Conservation (phyloP, 108 stramenopile genomes). For the Chaetoceros muelleri region DNA sequence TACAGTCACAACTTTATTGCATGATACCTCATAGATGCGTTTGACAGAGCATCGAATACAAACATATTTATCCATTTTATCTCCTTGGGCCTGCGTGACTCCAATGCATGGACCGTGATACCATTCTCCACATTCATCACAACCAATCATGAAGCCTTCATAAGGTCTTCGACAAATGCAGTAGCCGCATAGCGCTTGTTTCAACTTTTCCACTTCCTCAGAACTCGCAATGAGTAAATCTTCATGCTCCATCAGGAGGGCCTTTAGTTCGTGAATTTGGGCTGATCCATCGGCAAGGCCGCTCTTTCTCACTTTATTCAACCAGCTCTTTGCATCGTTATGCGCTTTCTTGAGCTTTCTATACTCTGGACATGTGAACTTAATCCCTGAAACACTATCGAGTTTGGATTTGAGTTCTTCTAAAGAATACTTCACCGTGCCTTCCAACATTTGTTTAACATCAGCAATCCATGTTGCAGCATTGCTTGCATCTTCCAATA, state of each 20-base stretch:
- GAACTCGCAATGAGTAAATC: conserved; percentile 45
- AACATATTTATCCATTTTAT: conserved; percentile 62
- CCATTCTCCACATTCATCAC: conserved; percentile 91
- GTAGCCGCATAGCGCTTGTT: conserved; percentile 60
- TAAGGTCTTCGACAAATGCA: conserved; percentile 87
- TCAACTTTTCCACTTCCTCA: conserved; percentile 50
- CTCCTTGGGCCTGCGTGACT: conserved; percentile 57
- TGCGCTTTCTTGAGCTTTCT: conserved; percentile 39
- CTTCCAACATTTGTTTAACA: conserved; percentile 20
- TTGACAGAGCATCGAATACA: conserved; percentile 61
- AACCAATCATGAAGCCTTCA: conserved; percentile 94
- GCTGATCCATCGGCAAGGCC: conserved; percentile 27
- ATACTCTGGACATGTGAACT: conserved; percentile 37
- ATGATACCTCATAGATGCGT: conserved; percentile 39
- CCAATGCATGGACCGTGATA: conserved; percentile 89
- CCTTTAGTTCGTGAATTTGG: conserved; percentile 25
- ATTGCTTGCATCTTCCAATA: conserved; percentile 30
- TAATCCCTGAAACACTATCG: conserved; percentile 47
- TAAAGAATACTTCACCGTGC: conserved; percentile 33
- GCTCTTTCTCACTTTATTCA: conserved; percentile 41
- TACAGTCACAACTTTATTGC: conserved; percentile 24
- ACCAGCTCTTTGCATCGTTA: conserved; percentile 38
- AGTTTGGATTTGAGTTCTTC: conserved; percentile 41
- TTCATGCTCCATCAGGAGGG: conserved; percentile 56
- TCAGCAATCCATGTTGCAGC: conserved; percentile 29